These are phyloP conservation scores for Ampelocalamus luodianensis DNA, from an alignment of 176 grass and related monocot genomes.

Conservation along the genomic window DNA sequence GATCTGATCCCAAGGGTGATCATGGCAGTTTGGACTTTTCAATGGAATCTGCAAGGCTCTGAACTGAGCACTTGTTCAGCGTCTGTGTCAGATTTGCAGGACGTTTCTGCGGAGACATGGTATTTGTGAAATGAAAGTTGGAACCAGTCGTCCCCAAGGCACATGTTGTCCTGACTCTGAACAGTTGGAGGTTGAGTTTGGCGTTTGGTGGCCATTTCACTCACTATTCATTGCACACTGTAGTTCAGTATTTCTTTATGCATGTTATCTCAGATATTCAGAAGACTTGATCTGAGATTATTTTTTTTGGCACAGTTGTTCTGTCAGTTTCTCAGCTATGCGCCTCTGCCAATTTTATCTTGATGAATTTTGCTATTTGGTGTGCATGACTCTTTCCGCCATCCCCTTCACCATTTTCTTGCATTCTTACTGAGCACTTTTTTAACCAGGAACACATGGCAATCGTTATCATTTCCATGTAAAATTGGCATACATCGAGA, in stretches of 20 bases:
- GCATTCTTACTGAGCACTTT: not conserved
- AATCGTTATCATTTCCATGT: not conserved
- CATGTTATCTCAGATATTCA: not conserved
- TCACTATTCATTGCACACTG: not conserved
- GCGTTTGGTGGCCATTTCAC: not conserved
- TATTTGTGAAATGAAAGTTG: not conserved
- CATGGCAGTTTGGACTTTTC: constrained; percentile 40
- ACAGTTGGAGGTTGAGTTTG: not conserved
- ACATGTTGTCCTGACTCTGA: constrained; percentile 17
- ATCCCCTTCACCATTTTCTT: not conserved
- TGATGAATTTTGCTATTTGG: not conserved
- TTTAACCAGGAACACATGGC: not conserved
- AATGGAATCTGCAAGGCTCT: constrained; percentile 31
- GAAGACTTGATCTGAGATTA: not conserved
- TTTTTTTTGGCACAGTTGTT: not conserved
- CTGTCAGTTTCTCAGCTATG: not conserved
- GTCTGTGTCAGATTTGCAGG: constrained; percentile 28
- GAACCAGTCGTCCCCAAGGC: not conserved
- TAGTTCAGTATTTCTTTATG: not conserved
- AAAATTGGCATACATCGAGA: not conserved
- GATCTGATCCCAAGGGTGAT: constrained; percentile 35
- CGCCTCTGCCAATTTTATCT: not conserved
- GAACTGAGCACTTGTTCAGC: constrained; percentile 1
- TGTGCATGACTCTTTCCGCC: not conserved
- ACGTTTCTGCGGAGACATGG: not conserved